phyloP scores from a whole-genome alignment of 2,329 filamentous ascomycete genomes.

The Xylaria sp. region DNA sequence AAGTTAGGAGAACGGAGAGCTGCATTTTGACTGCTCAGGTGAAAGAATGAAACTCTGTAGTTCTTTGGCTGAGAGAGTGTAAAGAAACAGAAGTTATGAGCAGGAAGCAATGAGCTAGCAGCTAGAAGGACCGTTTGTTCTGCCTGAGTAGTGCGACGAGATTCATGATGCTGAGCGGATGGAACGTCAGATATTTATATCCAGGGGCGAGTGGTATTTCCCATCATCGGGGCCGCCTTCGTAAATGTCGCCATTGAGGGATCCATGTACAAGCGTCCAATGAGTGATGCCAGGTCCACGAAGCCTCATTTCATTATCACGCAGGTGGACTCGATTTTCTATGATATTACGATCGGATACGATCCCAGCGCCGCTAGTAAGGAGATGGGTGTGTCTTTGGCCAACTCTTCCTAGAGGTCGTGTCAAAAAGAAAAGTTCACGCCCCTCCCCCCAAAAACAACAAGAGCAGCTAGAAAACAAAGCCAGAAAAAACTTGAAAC shows the following conservation, averaged over 20 bases:
- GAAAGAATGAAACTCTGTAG: constrained; percentile 22
- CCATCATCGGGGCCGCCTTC: not conserved
- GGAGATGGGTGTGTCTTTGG: constrained; percentile 8
- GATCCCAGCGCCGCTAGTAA: constrained; percentile 20
- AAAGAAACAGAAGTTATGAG: constrained; percentile 5
- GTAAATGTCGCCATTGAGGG: constrained; percentile 10
- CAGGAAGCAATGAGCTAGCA: not conserved
- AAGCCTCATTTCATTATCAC: constrained; percentile 14
- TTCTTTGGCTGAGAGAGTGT: constrained; percentile 17
- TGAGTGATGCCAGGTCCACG: constrained; percentile 11
- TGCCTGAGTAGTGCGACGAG: constrained; percentile 6
- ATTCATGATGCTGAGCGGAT: not conserved
- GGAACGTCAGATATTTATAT: constrained; percentile 26
- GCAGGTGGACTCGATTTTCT: constrained; percentile 16
- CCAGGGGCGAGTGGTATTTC: not conserved
- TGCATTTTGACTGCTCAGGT: constrained; percentile 21
- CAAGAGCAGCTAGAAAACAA: not conserved
- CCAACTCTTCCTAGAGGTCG: constrained; percentile 9
- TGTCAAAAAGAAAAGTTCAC: constrained; percentile 26
- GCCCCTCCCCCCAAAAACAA: not conserved
- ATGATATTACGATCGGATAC: constrained; percentile 15
- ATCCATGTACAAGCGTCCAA: constrained; percentile 3
- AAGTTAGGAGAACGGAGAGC: constrained; percentile 21
- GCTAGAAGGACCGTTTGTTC: constrained; percentile 4
- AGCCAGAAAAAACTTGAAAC: not conserved